A percentile compares a stretch with the other conserved stretches of the same genome.
Conservation (phyloP, 331 rosid species). For the Arachis monticola region DNA sequence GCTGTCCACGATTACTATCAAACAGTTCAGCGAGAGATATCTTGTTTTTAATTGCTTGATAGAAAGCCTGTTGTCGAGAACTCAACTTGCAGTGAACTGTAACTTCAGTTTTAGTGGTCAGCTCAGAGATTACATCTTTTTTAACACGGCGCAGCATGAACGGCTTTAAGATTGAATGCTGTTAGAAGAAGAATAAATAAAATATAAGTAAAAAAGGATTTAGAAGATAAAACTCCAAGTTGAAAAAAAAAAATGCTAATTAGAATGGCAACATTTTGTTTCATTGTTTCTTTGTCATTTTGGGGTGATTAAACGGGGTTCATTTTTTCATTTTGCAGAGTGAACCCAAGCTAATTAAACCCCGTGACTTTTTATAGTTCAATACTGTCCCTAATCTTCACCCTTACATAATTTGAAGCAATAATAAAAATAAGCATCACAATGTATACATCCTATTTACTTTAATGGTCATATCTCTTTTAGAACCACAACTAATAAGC, state of each 20-base stretch:
- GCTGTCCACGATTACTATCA: conserved; percentile 72
- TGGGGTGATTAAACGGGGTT: no score
- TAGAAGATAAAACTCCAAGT: conserved; percentile 9
- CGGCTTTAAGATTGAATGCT: conserved; percentile 98
- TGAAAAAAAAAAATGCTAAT: neutral
- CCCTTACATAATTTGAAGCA: neutral
- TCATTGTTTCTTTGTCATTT: neutral
- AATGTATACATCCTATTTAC: conserved; percentile 9
- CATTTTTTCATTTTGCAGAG: no score
- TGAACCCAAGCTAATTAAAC: no score
- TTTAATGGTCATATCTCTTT: conserved; percentile 23
- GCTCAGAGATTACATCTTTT: conserved; percentile 92
- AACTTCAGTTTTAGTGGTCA: conserved; percentile 88
- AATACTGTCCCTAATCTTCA: neutral
- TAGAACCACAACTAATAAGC: conserved; percentile 14
- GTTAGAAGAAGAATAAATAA: conserved; percentile 39
- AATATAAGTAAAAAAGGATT: conserved; percentile 28
- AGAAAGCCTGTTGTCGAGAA: conserved; percentile 97
- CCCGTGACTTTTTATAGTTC: no score
- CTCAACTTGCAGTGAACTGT: conserved; percentile 97
- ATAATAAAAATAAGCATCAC: conserved; percentile 25
- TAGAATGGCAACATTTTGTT: neutral
- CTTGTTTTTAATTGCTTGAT: conserved; percentile 98
- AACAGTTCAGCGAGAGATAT: conserved; percentile 95
- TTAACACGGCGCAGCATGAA: conserved; percentile 98